Evolutionary conservation across 768 basidiomycete species (phyloP).

Genomic region (Hericium coralloides): DNA sequence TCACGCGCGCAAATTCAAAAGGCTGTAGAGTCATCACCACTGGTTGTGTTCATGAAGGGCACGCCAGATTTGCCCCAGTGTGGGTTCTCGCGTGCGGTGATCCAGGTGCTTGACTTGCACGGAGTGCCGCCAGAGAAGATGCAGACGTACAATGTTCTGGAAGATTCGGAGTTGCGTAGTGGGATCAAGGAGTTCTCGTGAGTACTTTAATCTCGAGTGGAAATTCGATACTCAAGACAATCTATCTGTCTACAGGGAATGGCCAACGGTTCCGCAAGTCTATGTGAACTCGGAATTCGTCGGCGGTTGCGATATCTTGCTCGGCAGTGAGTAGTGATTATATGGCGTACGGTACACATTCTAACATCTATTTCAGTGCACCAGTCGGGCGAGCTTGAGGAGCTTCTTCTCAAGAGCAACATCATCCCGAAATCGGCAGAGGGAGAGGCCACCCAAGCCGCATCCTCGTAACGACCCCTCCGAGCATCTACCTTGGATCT

Average conservation of each 20-base stretch:
- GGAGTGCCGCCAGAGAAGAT: conserved; percentile 75
- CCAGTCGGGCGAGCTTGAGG: conserved; percentile 88
- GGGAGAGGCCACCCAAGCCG: conserved; percentile 8
- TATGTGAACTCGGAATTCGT: conserved; percentile 94
- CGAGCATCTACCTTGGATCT: background rate
- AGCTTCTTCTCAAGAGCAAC: conserved; percentile 61
- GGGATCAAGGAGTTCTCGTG: conserved; percentile 97
- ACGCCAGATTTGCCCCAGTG: conserved; percentile 81
- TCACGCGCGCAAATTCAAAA: conserved; percentile 55
- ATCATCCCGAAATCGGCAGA: conserved; percentile 47
- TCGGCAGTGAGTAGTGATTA: conserved; percentile 56
- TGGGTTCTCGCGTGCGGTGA: conserved; percentile 91
- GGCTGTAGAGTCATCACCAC: conserved; percentile 65
- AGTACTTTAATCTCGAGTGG: conserved; percentile 26
- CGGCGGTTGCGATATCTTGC: conserved; percentile 92
- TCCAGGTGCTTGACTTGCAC: conserved; percentile 83
- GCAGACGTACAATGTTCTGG: conserved; percentile 85
- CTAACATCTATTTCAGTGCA: conserved; percentile 59
- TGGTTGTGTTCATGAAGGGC: conserved; percentile 99
- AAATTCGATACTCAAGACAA: background rate
- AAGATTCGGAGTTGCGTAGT: conserved; percentile 71
- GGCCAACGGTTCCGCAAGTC: conserved; percentile 96
- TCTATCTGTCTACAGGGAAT: conserved; percentile 50
- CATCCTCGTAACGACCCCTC: conserved; percentile 8
- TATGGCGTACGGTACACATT: background rate